Base-by-base conservation (phyloP, 345 rosid genomes). In the Sisymbrium altissimum region DNA sequence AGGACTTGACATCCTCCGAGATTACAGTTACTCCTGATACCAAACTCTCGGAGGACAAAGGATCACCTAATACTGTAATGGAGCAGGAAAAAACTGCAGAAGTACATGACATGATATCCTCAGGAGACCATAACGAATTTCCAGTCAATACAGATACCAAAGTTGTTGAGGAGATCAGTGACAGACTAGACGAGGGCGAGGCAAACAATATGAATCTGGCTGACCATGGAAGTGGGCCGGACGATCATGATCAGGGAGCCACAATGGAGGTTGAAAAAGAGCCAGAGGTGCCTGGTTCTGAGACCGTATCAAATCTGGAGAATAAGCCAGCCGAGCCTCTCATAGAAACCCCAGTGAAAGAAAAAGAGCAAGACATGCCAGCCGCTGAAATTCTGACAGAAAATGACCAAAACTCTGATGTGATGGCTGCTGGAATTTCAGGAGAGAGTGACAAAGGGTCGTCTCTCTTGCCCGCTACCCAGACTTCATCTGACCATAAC, bases 391-490 rank as follows among this genome's bases (percentile, higher is more conserved):
- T 18, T 45, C 6, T 57, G 68, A 55, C 46, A 29, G 68, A 74
- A 29, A 67, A 56, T 50, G 66, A 65, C 48, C 71, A 73, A 77
- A 65, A 43, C 52, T 66, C 65, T 18, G 79, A 56, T 44, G 58
- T 76, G 68, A 50, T 74, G 77, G 70, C 67, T 52, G 19, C 25
- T 66, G 74, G 75, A 53, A 41, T 56, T 41, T 33, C 79, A 41
- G 39, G 36, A 53, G 33, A 54, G 38, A 21, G 21, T 50, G 72
- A 63, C 3, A 52, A 62, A 75, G 68, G 25, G 73, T 29, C 48
- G 11, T 66, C 65, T 18, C 68, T 63, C 45, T 33, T 78, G 56
- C 67, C 77, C 23, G 71, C 74, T 72, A 32, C 19, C 46, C 74
- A 80, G 59, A 59, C 55, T 38, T 56, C 75, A 32, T n/a, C 50